Evolutionary conservation across 371 early-diverging fungal genomes (phyloP).

Genomic region (Zychaea mexicana): DNA sequence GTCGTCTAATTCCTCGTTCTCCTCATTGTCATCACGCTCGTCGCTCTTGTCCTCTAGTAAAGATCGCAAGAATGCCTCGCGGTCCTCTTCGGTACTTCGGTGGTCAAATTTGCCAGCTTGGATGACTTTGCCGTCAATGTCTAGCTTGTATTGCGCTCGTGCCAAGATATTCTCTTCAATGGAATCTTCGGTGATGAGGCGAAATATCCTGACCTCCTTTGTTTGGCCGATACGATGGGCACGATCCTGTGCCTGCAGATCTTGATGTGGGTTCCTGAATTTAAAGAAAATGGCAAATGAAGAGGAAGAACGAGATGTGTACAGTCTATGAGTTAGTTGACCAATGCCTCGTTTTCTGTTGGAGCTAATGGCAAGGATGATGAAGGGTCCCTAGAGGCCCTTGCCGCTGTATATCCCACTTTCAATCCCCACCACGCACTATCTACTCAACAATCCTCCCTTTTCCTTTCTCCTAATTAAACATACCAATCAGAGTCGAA

Average conservation of each 20-base stretch:
- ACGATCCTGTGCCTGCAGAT: constrained; percentile 99
- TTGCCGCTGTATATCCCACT: too few species aligned
- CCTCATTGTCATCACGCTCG: constrained; percentile 54
- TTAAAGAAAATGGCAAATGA: neutral
- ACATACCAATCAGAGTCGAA: constrained; percentile 95
- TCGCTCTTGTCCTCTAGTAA: constrained; percentile 25
- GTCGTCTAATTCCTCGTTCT: constrained; percentile 65
- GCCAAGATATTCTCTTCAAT: constrained; percentile 97
- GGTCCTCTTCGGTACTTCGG: constrained; percentile 91
- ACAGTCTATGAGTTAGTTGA: too few species aligned
- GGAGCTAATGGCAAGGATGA: neutral
- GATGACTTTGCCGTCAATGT: constrained; percentile 97
- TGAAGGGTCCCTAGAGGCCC: too few species aligned
- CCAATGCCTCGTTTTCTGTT: too few species aligned
- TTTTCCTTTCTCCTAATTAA: neutral
- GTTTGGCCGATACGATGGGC: constrained; percentile 99
- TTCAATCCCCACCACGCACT: neutral
- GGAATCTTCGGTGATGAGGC: constrained; percentile 92
- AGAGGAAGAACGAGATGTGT: neutral
- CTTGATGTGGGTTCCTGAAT: constrained; percentile 94
- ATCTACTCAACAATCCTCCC: too few species aligned
- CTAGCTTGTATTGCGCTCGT: constrained; percentile 93
- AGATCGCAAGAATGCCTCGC: constrained; percentile 75
- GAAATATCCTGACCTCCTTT: constrained; percentile 97
- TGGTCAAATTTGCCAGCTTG: constrained; percentile 99